phyloP scores from a whole-genome alignment of 208 protist genomes.

The Acanthamoeba healyi region DNA sequence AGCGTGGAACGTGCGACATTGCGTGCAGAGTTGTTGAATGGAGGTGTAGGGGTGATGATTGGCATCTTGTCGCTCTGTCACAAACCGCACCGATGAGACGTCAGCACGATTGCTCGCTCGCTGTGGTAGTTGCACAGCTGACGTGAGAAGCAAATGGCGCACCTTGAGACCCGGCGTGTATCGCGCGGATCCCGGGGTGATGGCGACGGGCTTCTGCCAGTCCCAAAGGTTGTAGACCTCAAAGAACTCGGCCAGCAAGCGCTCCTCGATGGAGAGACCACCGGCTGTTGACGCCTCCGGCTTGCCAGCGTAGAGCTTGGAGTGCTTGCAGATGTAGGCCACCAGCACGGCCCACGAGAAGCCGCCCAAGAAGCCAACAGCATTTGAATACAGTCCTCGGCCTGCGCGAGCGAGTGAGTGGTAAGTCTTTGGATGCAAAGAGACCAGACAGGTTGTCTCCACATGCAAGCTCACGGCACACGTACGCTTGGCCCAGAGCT shows the following conservation, averaged over 20 bases:
- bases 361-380: conserved; percentile 16
- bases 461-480: neutral
- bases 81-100: too few relatives aligned
- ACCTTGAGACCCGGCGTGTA: conserved; percentile 11
- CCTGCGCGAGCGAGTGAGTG: neutral
- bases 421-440: neutral
- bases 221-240: conserved; percentile 49
- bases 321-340: conserved; percentile 38
- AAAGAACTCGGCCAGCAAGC: conserved; percentile 61
- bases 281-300: neutral
- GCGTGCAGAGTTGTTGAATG: conserved; percentile 46
- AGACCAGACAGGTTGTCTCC: neutral
- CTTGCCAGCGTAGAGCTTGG: neutral
- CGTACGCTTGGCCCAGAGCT: conserved; percentile 69
- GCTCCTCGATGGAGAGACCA: conserved; percentile 29
- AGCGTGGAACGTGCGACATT: conserved; percentile 47
- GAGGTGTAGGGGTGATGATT: conserved; percentile 43
- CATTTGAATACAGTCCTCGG: conserved; percentile 44
- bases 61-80: conserved; percentile 30
- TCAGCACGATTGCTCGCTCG: neutral
- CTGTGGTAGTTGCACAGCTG: neutral
- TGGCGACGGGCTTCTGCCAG: conserved; percentile 42
- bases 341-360: conserved; percentile 72
- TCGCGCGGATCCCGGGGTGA: conserved; percentile 1
- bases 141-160: neutral